Conservation (phyloP, 2,329 filamentous ascomycete genomes). For the Fusarium chaquense region DNA sequence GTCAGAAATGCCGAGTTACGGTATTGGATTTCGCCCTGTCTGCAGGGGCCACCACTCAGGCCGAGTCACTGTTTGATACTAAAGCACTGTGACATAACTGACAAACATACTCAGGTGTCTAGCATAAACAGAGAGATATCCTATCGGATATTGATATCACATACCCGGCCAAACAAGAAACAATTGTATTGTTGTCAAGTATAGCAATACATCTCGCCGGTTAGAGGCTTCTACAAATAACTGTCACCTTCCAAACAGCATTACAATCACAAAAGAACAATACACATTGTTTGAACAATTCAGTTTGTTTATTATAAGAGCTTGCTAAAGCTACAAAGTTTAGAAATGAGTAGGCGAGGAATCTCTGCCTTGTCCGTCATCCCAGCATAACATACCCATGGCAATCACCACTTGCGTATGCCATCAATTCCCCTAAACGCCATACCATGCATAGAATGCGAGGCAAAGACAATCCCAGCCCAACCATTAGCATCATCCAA, state of each 20-base stretch:
- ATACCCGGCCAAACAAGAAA: not conserved
- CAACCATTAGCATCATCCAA: conserved; percentile 37
- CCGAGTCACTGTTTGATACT: not conserved
- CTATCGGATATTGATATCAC: not conserved
- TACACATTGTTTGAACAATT: not conserved
- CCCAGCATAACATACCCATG: conserved; percentile 34
- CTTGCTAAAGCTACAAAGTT: conserved; percentile 16
- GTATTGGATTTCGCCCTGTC: not conserved
- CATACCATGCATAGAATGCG: conserved; percentile 47
- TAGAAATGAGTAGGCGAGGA: conserved; percentile 10
- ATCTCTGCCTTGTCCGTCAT: conserved; percentile 15
- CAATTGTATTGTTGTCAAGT: not conserved
- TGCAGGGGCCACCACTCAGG: not conserved
- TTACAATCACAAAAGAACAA: not conserved
- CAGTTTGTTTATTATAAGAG: conserved; percentile 1
- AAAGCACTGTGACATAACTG: not conserved
- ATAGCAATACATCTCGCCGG: not conserved
- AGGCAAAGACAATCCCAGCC: conserved; percentile 42
- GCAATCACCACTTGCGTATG: conserved; percentile 35
- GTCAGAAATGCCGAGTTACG: conserved; percentile 1
- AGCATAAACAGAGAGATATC: not conserved
- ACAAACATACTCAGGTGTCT: not conserved
- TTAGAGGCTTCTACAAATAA: not conserved
- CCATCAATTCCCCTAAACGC: conserved; percentile 44
- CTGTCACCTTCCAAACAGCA: not conserved